These are phyloP conservation scores for Blepharisma undulans DNA, from an alignment of 169 alveolate genomes.

Conservation along the genomic window DNA sequence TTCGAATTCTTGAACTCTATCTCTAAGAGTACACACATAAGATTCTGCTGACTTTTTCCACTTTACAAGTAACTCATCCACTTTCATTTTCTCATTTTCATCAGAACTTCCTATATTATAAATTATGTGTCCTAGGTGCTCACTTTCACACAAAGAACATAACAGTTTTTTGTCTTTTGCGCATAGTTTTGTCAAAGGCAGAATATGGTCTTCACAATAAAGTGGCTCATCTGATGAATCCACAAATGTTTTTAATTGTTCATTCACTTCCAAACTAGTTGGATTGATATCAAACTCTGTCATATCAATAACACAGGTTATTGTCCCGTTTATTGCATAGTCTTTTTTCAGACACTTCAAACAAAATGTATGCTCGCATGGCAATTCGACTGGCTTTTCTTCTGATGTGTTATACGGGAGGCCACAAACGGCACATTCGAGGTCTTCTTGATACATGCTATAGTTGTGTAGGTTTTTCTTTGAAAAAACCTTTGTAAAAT, in stretches of 20 bases:
- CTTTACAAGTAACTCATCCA: not conserved
- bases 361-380: not conserved
- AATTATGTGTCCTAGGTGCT: not conserved
- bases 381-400: not conserved
- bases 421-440: not conserved
- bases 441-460: not conserved
- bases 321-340: not conserved
- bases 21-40: not conserved
- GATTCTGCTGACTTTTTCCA: not conserved
- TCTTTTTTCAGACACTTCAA: not conserved
- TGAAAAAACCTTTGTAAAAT: not conserved
- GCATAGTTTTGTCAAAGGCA: not conserved
- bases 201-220: not conserved
- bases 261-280: not conserved
- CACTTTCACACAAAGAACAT: not conserved
- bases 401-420: not conserved
- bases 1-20: not conserved
- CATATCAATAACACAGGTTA: not conserved
- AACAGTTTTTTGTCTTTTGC: not conserved
- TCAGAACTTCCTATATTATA: not conserved
- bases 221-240: not conserved
- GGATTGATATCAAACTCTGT: not conserved
- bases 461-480: not conserved
- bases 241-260: not conserved
- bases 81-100: not conserved